Base-by-base conservation (phyloP, 768 basidiomycete genomes). In the Pisolithus sp. region DNA sequence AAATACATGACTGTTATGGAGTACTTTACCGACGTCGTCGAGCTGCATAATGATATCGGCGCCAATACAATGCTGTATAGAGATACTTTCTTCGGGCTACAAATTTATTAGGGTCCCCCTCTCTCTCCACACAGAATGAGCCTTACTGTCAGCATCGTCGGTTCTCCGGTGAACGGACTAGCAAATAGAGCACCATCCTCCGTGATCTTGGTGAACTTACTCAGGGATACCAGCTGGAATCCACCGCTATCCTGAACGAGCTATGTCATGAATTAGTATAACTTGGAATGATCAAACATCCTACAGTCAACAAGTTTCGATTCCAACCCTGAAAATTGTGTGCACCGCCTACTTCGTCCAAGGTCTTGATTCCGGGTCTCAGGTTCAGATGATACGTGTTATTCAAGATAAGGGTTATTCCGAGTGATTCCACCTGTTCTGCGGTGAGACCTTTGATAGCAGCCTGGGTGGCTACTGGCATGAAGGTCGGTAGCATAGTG, bases 21-120 rank as follows among this genome's bases (percentile, higher is more conserved):
- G 36, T 37, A 41, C 71, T 83, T 65, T 59, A 86, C 89, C 89
- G 47, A 93, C 91, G 67, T 93, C 91, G 65, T 93, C 91, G 17
- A 93, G 76, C 64, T 91, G 92, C 93, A 95, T 94, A 54, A 95
- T 91, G 53, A 95, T 95, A 64, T 95, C 92, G 24, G 85, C 89
- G 5, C 92, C 91, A 40, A 95, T 93, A 7, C 85, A 76, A 62
- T 95, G 93, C 63, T 95, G 91, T 60, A 92, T 87, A 15, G 83
- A 81, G 39, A 94, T 93, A 59, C 88, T 90, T 73, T 93, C 87
- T 70, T 95, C 92, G 31, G 93, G 92, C 86, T 92, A 31, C 34
- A 28, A 59, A 53, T 7, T 39, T 28, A 50, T 52, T 51, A 51
- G 47, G 5, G 48, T 34, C n/a, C 10, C 34, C 7, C 48, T 12